Evolutionary conservation across 768 basidiomycete genomes (phyloP).

Genomic region (Russula olivacea): DNA sequence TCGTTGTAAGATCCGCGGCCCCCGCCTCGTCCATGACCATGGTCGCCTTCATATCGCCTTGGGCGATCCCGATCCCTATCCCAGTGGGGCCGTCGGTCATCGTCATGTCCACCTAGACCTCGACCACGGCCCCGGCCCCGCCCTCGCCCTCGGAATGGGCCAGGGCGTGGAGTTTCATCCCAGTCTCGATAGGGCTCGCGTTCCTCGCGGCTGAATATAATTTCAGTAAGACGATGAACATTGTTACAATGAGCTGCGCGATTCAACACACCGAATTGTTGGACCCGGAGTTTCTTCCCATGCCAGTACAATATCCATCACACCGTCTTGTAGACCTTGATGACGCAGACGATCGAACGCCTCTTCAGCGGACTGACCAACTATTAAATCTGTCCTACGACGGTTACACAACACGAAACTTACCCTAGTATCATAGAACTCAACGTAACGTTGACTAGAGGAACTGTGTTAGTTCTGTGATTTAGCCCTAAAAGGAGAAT

Average conservation of each 20-base stretch:
- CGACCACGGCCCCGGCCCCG: slow-evolving; percentile 30
- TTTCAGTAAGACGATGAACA: background rate
- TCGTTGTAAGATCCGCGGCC: slow-evolving; percentile 39
- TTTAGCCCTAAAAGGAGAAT: background rate
- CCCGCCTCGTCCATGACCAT: slow-evolving; percentile 29
- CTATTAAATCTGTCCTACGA: slow-evolving; percentile 10
- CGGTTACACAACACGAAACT: slow-evolving; percentile 26
- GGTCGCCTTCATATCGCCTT: slow-evolving; percentile 34
- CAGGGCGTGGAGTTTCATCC: slow-evolving; percentile 28
- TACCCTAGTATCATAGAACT: slow-evolving; percentile 87
- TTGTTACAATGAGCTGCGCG: slow-evolving; percentile 6
- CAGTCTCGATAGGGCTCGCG: slow-evolving; percentile 29
- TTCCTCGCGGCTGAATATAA: slow-evolving; percentile 33
- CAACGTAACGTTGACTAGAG: slow-evolving; percentile 80
- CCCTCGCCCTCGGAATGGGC: slow-evolving; percentile 28
- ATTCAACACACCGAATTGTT: slow-evolving; percentile 31
- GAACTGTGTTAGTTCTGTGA: slow-evolving; percentile 9
- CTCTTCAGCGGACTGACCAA: slow-evolving; percentile 60
- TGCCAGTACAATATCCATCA: slow-evolving; percentile 80
- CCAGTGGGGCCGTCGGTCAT: slow-evolving; percentile 22
- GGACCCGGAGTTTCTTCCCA: slow-evolving; percentile 62
- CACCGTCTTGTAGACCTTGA: slow-evolving; percentile 74
- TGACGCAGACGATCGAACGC: slow-evolving; percentile 77
- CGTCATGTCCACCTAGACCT: slow-evolving; percentile 21
- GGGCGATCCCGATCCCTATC: slow-evolving; percentile 22